phyloP scores from a whole-genome alignment of 2,329 filamentous ascomycete species.

The Calonectria pauciramosa region DNA sequence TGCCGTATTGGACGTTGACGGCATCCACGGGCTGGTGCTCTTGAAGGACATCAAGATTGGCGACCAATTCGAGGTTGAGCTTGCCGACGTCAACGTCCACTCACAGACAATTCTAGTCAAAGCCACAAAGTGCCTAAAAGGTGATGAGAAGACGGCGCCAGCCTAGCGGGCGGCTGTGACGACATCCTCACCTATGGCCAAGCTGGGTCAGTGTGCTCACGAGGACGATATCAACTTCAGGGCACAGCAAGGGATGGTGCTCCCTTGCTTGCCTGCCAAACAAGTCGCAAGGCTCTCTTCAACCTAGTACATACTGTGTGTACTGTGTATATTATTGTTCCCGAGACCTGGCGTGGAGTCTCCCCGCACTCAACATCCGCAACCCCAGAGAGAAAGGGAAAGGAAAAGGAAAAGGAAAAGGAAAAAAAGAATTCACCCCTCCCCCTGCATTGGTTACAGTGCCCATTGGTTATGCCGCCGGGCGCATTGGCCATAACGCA shows the following conservation, averaged over 20 bases:
- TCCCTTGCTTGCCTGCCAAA: not conserved
- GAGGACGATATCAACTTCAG: not conserved
- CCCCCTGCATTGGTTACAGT: constrained; percentile 20
- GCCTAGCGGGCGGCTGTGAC: not conserved
- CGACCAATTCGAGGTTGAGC: constrained; percentile 69
- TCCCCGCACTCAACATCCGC: constrained; percentile 23
- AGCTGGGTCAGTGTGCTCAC: not conserved
- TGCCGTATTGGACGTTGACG: constrained; percentile 57
- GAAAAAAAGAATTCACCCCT: not conserved
- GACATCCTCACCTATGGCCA: not conserved
- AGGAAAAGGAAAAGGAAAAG: not conserved
- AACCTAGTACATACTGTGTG: constrained; percentile 10
- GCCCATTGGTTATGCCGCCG: constrained; percentile 1
- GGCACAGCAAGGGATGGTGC: not conserved
- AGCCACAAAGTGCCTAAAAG: constrained; percentile 52
- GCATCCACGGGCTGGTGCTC: constrained; percentile 54
- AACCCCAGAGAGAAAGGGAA: too few relatives aligned
- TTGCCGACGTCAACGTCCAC: constrained; percentile 68
- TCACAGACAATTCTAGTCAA: constrained; percentile 61
- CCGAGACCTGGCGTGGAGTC: constrained; percentile 9
- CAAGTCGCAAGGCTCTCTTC: not conserved
- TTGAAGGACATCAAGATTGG: constrained; percentile 61
- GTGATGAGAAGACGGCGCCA: not conserved
- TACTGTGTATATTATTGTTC: constrained; percentile 8
- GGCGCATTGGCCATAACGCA: constrained; percentile 11